These are phyloP conservation scores for Parietichytrium sp. DNA, from an alignment of 108 stramenopile species.

Conservation along the genomic window DNA sequence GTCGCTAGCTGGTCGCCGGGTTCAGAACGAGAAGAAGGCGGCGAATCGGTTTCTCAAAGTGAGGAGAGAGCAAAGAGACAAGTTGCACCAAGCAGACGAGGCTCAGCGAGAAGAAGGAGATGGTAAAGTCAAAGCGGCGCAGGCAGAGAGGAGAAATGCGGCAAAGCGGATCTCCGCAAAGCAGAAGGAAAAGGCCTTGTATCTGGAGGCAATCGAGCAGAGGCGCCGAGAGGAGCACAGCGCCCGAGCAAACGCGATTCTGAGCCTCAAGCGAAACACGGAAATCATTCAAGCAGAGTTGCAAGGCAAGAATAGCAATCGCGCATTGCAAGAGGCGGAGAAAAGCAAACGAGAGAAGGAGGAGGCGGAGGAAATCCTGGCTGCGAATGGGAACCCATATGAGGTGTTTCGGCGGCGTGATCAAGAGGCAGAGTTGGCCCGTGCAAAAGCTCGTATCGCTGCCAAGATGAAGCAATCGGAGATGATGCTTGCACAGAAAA, in stretches of 20 bases:
- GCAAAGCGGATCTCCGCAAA: background rate
- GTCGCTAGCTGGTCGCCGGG: background rate
- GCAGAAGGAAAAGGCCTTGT: background rate
- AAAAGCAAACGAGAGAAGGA: background rate
- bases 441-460: background rate
- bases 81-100: background rate
- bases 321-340: background rate
- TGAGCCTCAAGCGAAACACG: background rate
- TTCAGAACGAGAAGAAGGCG: background rate
- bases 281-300: conserved; percentile 9
- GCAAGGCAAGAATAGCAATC: background rate
- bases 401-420: conserved; percentile 40
- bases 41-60: background rate
- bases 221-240: background rate
- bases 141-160: background rate
- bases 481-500: conserved; percentile 25
- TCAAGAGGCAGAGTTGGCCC: background rate
- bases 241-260: background rate
- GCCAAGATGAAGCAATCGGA: conserved; percentile 24
- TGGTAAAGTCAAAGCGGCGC: background rate
- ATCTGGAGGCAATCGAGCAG: background rate
- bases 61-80: background rate
- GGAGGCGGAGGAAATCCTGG: conserved; percentile 25
- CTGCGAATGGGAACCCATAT: conserved; percentile 43
- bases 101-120: background rate